Evolutionary conservation across 345 rosid genomes (phyloP), one percentile per base, ranked within the genome.

Genomic region (Rhodomyrtus tomentosa): DNA sequence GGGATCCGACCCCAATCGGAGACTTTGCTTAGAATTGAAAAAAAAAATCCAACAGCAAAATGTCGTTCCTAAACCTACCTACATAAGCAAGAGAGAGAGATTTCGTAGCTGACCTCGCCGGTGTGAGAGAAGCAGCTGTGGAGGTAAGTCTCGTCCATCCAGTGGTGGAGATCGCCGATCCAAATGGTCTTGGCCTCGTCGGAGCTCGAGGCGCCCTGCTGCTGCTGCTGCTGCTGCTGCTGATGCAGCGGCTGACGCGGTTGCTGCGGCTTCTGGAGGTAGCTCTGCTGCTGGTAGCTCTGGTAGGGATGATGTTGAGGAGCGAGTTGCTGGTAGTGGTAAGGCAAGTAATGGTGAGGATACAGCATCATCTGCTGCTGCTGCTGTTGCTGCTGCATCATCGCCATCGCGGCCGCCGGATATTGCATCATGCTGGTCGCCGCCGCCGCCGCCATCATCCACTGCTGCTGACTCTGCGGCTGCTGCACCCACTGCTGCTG

Each of bases 291-390:
- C 20, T 86, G 76, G 2, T 68, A 42, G 14, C 7, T 90, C 76
- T 91, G 88, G 29, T 88, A 84, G 29, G 83, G 89, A 58, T 86
- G 90, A 5, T 87, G 92, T n/a, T 84, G 86, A 0, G 82, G 89
- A 24, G 76, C 76, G 14, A 88, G 88, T 42, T 88, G 87, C 54
- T 87, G 86, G 53, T 88, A 79, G 38, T n/a, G 20, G 85, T 92
- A 92, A 3, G 94, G 91, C 94, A 94, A 86, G 87, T 94, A 96
- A 50, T 58, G 86, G 36, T 90, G 96, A 21, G 96, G 95, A 82
- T 96, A 96, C 96, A 96, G 93, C 98, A 95, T 92, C 94, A 94
- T 93, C 90, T 96, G 99, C 87, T 94, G 98, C 86, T 95, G 98
- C 86, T 94, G 97, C 86, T 95, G 98, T 86, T 95, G 98, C 85